Base-by-base conservation (phyloP, 1,139 yeast species). In the Debaryomyces subglobosus region DNA sequence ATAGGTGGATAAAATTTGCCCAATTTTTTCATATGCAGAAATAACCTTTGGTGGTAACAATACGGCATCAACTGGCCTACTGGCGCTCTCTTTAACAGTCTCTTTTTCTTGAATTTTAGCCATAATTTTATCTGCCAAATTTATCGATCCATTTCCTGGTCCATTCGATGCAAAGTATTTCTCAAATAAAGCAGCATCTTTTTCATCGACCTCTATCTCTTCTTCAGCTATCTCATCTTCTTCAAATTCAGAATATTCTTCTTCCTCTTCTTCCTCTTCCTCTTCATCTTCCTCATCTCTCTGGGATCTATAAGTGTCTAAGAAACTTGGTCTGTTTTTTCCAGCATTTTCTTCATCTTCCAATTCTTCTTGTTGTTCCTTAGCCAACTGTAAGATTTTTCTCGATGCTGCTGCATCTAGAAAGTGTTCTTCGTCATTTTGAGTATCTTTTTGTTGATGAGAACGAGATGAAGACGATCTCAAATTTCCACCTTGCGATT, bases 31-130 rank as follows among this genome's bases (percentile, higher is more conserved):
- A 66, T 92, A 94, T 1, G 97, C 98, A 53, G 87, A 91, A 59
- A 95, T 91, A 46, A 94, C 98, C 66, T 94, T 92, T 47, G 97
- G 96, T 10, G 99, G 99, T 48, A 94, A 77, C 60, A 86, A 79
- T 4, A 94, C 97, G 12, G 77, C 81, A 54, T 78, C 81, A 20
- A 55, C 55, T 47, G 61, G 55, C 18, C 47, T 47, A 18, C 48
- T 44, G 54, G 53, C 63, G 48, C 57, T 58, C 50, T 61, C 67
- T 50, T 62, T 65, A 44, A 62, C 62, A 45, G 63, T 59, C 61
- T 88, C 90, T 57, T 85, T 85, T 66, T 88, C 94, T 60, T 85
- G 85, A 49, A 94, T 84, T 57, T 91, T 88, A 35, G 90, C 96
- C 86, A 91, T 79, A 58, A 94, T 90, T 65, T 90, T 90, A 64